Conservation (phyloP, 306 rosid genomes). For the Hylodesmum podocarpum region DNA sequence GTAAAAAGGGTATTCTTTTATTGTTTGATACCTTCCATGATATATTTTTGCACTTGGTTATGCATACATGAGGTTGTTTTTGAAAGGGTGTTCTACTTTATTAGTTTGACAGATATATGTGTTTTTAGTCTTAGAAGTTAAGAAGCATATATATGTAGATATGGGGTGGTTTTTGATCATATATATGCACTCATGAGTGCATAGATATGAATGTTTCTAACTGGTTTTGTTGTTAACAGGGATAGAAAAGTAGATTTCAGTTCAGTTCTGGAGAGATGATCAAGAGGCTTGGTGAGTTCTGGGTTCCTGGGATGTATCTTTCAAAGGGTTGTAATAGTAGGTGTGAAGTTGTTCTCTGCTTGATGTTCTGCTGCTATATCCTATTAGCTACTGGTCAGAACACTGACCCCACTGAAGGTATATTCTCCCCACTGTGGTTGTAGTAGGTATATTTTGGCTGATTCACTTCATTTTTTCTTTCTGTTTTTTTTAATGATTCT, state of each 20-base stretch:
- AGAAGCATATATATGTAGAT: background rate
- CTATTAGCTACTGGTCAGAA: constrained; percentile 37
- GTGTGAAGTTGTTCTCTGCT: constrained; percentile 38
- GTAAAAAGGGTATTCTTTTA: background rate
- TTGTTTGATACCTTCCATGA: background rate
- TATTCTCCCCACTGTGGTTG: background rate
- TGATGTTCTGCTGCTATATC: constrained; percentile 52
- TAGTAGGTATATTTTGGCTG: too few relatives aligned
- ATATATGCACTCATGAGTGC: too few relatives aligned
- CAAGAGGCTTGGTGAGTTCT: constrained; percentile 18
- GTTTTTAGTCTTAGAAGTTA: background rate
- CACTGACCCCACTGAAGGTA: constrained; percentile 73
- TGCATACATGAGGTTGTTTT: background rate
- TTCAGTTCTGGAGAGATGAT: constrained; percentile 27
- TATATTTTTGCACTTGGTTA: background rate
- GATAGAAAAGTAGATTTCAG: constrained; percentile 1
- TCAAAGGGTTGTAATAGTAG: constrained; percentile 46
- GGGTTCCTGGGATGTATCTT: constrained; percentile 46
- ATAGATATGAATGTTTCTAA: background rate
- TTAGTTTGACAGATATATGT: background rate
- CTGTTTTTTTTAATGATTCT: background rate
- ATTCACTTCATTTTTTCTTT: too few relatives aligned
- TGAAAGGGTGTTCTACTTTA: background rate
- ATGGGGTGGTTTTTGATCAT: background rate
- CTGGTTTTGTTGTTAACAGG: constrained; percentile 44